Evolutionary conservation across 192 early-diverging fungal species (phyloP).

Genomic region (Dissophora ornata): DNA sequence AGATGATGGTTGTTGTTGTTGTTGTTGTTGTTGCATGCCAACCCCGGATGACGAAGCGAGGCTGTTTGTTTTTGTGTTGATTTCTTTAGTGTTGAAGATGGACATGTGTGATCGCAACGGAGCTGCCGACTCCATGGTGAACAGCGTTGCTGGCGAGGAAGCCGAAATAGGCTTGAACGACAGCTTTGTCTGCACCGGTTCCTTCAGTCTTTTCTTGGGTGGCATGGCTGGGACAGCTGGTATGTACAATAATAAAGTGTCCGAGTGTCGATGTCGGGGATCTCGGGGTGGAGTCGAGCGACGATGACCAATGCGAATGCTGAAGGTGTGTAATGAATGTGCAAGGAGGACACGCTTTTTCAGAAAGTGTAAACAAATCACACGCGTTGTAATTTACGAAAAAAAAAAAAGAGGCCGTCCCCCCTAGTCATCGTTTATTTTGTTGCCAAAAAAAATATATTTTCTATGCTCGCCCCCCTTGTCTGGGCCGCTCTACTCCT

Average conservation of each 20-base stretch:
- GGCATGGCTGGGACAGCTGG: slow-evolving; percentile 18
- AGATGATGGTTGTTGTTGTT: background rate
- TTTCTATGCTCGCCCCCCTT: too few species aligned
- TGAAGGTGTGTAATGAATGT: too few species aligned
- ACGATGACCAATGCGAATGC: too few species aligned
- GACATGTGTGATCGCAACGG: slow-evolving; percentile 25
- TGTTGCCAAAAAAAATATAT: too few species aligned
- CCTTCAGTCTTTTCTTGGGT: slow-evolving; percentile 38
- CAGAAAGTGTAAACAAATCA: slow-evolving; percentile 8
- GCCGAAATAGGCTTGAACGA: slow-evolving; percentile 28
- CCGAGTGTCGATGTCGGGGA: too few species aligned
- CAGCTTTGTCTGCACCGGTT: slow-evolving; percentile 45
- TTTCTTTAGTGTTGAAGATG: slow-evolving; percentile 21
- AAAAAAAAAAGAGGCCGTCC: too few species aligned
- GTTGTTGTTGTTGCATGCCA: background rate
- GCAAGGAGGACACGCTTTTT: too few species aligned
- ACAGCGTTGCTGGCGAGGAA: background rate
- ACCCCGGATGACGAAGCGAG: too few species aligned
- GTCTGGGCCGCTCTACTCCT: background rate
- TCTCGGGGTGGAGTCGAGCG: too few species aligned
- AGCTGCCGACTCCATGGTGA: slow-evolving; percentile 5
- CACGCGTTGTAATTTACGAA: too few species aligned
- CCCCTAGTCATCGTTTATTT: too few species aligned
- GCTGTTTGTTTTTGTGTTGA: background rate
- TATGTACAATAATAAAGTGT: background rate